These are phyloP conservation scores for Barnettozyma sp. DNA, from an alignment of 805 yeast species.

Conservation along the genomic window DNA sequence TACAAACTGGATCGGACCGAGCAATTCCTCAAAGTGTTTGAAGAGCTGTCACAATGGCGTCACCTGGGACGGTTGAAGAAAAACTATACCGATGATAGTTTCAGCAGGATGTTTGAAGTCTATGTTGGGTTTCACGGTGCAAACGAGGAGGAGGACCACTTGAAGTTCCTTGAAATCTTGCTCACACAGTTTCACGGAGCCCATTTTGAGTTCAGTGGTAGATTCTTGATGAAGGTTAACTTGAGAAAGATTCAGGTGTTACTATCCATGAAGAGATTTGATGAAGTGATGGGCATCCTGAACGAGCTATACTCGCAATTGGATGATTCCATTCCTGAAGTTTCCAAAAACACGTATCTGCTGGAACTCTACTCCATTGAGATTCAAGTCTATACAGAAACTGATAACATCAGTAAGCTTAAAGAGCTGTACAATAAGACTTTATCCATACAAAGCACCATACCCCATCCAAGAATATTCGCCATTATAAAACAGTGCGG, in stretches of 20 bases:
- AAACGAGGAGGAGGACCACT: slow-evolving; percentile 18
- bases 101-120: slow-evolving; percentile 35
- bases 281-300: slow-evolving; percentile 31
- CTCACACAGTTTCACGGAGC: slow-evolving; percentile 22
- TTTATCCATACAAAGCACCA: slow-evolving; percentile 45
- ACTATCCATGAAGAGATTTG: slow-evolving; percentile 25
- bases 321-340: slow-evolving; percentile 33
- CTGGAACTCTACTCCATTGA: slow-evolving; percentile 64
- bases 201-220: slow-evolving; percentile 23
- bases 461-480: slow-evolving; percentile 67
- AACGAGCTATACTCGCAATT: slow-evolving; percentile 33
- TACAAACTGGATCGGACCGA: slow-evolving; percentile 16
- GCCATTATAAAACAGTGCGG: slow-evolving; percentile 77
- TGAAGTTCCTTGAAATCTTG: slow-evolving; percentile 27
- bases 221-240: slow-evolving; percentile 43
- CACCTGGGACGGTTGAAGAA: slow-evolving; percentile 16
- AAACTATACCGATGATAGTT: slow-evolving; percentile 28
- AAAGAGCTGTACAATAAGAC: slow-evolving; percentile 44
- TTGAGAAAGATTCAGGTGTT: slow-evolving; percentile 37
- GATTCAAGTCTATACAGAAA: slow-evolving; percentile 44
- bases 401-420: slow-evolving; percentile 33
- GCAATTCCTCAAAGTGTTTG: slow-evolving; percentile 9
- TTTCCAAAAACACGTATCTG: slow-evolving; percentile 39
- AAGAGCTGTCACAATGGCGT: slow-evolving; percentile 10
- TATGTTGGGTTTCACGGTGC: slow-evolving; percentile 18